Evolutionary conservation across 2,329 filamentous ascomycete species (phyloP), one percentile per base, ranked within the genome.

Genomic region (Diaporthe sp.): DNA sequence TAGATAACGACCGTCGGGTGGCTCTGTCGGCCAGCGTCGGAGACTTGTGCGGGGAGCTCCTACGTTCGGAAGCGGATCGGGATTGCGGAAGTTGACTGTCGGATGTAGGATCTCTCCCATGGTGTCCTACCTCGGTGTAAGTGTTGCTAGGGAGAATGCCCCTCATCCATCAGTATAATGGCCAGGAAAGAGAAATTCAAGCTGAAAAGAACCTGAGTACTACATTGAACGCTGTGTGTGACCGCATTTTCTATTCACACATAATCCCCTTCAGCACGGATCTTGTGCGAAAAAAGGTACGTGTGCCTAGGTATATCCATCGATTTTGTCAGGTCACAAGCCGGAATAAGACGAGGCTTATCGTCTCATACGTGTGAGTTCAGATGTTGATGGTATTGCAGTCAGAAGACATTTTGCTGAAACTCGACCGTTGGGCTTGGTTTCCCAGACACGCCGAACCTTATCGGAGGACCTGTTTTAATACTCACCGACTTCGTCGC

Each of bases 31-130:
- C 28, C 69, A 71, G 55, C 42, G 55, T 61, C 69, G 69, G 69
- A 61, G 57, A 35, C 30, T 52, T 61, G 42, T 15, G 55, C 19
- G 52, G 55, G 25, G 42, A 61, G 54, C 42, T 38, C 35, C 30
- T 9, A 22, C 30, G 17, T 22, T 40, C 69, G 69, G 69, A 71
- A 71, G 69, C 69, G 69, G 69, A 71, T 60, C 69, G 69, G 69
- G 69, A 71, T 10, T 52, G 69, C 69, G 69, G 69, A 71, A 71
- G 69, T 40, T 71, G 28, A 7, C 22, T 50, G 50, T 71, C 69
- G 69, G 69, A 71, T 61, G 69, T 52, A 40, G 30, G 22, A 38
- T 35, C 54, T 35, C 45, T 52, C 40, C 15, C 28, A n/a, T 17
- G 35, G 25, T 38, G 60, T 22, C 40, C 40, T 58, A 22, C 28